Evolutionary conservation across 768 basidiomycete species (phyloP).

Genomic region (Boletus rubroflammeus): DNA sequence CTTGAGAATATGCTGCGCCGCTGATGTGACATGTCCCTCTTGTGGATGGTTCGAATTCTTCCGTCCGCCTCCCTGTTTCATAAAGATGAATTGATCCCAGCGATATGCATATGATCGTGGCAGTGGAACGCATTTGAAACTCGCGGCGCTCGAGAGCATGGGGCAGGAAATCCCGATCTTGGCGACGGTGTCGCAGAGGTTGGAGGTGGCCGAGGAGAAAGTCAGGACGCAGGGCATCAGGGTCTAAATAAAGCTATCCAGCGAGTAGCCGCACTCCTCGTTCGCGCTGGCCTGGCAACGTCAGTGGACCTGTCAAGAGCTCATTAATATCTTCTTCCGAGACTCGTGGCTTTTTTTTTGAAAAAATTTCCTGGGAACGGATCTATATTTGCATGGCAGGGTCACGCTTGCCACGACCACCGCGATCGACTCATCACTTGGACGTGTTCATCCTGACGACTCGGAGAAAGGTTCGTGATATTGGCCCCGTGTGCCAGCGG

Average conservation of each 20-base stretch:
- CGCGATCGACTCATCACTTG: constrained; percentile 11
- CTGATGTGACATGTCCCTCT: constrained; percentile 9
- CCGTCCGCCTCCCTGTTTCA: constrained; percentile 19
- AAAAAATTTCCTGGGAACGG: constrained; percentile 13
- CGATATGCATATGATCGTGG: constrained; percentile 2
- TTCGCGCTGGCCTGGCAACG: not conserved
- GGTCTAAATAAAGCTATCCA: not conserved
- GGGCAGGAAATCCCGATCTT: constrained; percentile 1
- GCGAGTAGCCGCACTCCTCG: not conserved
- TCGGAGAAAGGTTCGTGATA: constrained; percentile 1
- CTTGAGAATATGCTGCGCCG: constrained; percentile 5
- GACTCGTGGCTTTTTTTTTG: constrained; percentile 1
- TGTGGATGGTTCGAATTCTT: constrained; percentile 11
- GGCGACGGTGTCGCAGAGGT: not conserved
- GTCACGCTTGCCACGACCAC: constrained; percentile 6
- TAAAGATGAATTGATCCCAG: constrained; percentile 18
- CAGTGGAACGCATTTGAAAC: constrained; percentile 7
- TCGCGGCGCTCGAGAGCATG: not conserved
- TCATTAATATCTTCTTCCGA: not conserved
- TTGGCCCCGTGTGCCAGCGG: constrained; percentile 2
- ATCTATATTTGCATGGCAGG: constrained; percentile 1
- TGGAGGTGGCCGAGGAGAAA: not conserved
- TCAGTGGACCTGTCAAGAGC: not conserved
- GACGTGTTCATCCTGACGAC: not conserved
- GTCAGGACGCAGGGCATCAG: not conserved